Evolutionary conservation across 192 early-diverging fungal genomes (phyloP).

Genomic region (Pilobolus umbonatus): DNA sequence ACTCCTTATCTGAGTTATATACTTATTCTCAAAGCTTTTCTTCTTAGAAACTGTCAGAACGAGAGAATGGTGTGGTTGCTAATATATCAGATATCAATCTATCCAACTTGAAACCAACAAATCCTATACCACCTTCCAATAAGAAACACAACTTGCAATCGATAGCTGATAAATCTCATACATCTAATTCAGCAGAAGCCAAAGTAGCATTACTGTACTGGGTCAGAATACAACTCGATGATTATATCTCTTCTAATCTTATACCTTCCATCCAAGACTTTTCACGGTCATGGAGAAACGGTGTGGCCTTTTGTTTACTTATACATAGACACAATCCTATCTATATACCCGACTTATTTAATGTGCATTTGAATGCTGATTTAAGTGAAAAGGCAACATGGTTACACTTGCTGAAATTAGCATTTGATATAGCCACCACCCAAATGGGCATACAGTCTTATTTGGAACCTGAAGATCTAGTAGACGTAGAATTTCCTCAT

Average conservation of each 20-base stretch:
- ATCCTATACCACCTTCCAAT: background rate
- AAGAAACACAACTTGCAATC: background rate
- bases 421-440: constrained; percentile 38
- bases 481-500: constrained; percentile 47
- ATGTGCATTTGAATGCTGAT: constrained; percentile 26
- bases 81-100: background rate
- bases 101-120: background rate
- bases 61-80: constrained; percentile 8
- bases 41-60: background rate
- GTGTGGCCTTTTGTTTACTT: constrained; percentile 45
- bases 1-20: background rate
- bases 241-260: constrained; percentile 40
- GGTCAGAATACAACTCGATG: constrained; percentile 47
- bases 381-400: constrained; percentile 35
- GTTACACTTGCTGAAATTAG: constrained; percentile 24
- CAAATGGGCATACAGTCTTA: constrained; percentile 38
- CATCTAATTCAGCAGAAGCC: constrained; percentile 30
- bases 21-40: background rate
- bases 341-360: constrained; percentile 41
- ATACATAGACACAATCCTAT: constrained; percentile 42
- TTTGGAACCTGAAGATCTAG: constrained; percentile 43
- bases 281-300: constrained; percentile 45
- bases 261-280: constrained; percentile 50
- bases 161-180: constrained; percentile 8
- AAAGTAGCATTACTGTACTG: constrained; percentile 46